Conservation (phyloP, 805 yeast species). For the Wickerhamomyces alni region DNA sequence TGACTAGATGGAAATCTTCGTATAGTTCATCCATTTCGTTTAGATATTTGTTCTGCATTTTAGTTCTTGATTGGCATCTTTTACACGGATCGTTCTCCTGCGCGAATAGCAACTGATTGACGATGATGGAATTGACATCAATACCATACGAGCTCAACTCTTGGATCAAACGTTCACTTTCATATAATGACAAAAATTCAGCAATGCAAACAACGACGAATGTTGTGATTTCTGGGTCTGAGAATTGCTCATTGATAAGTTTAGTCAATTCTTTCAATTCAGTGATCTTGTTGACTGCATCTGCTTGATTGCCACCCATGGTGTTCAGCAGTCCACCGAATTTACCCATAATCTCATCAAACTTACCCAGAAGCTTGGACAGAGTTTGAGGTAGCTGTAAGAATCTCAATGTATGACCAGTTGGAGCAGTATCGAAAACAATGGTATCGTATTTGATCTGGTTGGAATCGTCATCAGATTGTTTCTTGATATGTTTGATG, state of each 20-base stretch:
- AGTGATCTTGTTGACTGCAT: slow-evolving; percentile 70
- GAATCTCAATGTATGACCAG: slow-evolving; percentile 96
- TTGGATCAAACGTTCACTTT: slow-evolving; percentile 96
- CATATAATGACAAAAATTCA: slow-evolving; percentile 92
- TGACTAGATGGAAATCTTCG: slow-evolving; percentile 94
- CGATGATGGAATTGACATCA: slow-evolving; percentile 95
- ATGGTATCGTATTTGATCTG: slow-evolving; percentile 71
- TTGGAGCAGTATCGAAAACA: slow-evolving; percentile 98
- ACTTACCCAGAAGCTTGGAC: slow-evolving; percentile 79
- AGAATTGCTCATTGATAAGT: slow-evolving; percentile 91
- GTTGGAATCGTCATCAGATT: slow-evolving; percentile 34
- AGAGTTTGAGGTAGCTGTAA: slow-evolving; percentile 90
- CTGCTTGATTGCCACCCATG: slow-evolving; percentile 65
- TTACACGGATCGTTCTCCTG: slow-evolving; percentile 69
- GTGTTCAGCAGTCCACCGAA: slow-evolving; percentile 87
- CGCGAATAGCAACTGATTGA: slow-evolving; percentile 90
- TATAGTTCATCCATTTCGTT: slow-evolving; percentile 94
- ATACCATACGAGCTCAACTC: slow-evolving; percentile 90
- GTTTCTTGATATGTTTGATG: slow-evolving; percentile 88
- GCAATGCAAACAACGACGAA: slow-evolving; percentile 96
- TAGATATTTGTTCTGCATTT: slow-evolving; percentile 92
- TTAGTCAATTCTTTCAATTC: slow-evolving; percentile 76
- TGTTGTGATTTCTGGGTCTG: slow-evolving; percentile 93
- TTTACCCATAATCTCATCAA: slow-evolving; percentile 77
- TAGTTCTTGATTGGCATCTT: slow-evolving; percentile 88